These are phyloP conservation scores for Plasmopara viticola DNA, from an alignment of 352 stramenopile species.

Conservation along the genomic window DNA sequence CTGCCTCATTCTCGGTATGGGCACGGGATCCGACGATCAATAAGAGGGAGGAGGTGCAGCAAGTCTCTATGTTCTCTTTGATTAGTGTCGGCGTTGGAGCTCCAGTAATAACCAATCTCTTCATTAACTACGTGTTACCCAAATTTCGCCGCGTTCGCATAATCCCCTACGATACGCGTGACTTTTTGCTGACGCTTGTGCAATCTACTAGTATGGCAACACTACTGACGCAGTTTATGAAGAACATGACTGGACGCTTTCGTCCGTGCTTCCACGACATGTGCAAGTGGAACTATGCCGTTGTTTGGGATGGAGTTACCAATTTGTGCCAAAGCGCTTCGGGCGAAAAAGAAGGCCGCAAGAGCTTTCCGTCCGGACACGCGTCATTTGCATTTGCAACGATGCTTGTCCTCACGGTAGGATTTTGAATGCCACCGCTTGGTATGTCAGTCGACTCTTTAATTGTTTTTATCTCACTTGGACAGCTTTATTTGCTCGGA, in stretches of 20 bases:
- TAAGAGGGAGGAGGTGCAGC: conserved; percentile 45
- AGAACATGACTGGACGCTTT: conserved; percentile 75
- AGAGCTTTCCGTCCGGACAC: conserved; percentile 80
- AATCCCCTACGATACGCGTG: conserved; percentile 71
- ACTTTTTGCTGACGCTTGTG: conserved; percentile 68
- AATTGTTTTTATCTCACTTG: background rate
- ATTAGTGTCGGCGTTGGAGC: conserved; percentile 28
- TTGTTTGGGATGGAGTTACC: conserved; percentile 63
- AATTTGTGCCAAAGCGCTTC: conserved; percentile 54
- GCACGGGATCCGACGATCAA: conserved; percentile 52
- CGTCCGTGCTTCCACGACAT: conserved; percentile 82
- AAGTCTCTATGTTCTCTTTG: conserved; percentile 55
- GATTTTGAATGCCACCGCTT: background rate
- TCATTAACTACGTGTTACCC: conserved; percentile 59
- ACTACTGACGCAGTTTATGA: conserved; percentile 72
- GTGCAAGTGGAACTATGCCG: conserved; percentile 68
- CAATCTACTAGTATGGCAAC: conserved; percentile 51
- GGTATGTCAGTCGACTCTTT: background rate
- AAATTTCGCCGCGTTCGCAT: conserved; percentile 46
- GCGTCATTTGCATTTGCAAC: conserved; percentile 73
- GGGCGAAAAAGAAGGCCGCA: conserved; percentile 68
- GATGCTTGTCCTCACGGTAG: conserved; percentile 74
- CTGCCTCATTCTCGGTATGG: conserved; percentile 37
- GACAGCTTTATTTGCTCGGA: conserved; percentile 70
- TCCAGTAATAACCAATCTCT: conserved; percentile 48